Evolutionary conservation across 2,329 filamentous ascomycete genomes (phyloP), one percentile per base, ranked within the genome.

Genomic region (Xylaria hypoxylon): DNA sequence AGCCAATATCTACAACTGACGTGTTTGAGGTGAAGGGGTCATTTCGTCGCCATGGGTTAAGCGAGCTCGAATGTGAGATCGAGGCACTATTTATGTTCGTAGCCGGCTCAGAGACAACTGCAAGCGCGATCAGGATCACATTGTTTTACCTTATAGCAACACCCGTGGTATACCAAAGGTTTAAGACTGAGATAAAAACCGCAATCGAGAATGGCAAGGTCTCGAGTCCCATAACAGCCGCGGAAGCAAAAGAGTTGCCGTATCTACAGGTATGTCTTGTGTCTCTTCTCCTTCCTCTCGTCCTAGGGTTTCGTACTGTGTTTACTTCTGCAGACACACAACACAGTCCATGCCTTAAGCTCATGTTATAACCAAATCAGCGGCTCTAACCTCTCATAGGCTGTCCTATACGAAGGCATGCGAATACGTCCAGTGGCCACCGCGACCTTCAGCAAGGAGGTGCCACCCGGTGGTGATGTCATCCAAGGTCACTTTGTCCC

Each of bases 41-140:
- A 0, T 79, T 77, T 58, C 73, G 76, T 31, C 72, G 75, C 7
- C 70, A 77, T 35, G 78, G 78, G 3, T 65, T 79, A 15, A 71
- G 72, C 0, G 70, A 75, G 44, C 17, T 53, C 1, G 69, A 78
- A 61, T 77, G 75, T 40, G 73, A 77, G 35, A 72, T 71, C 0
- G 78, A 79, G 64, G 68, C 67, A 0, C 62, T 76, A 2, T 73
- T 79, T 38, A 70, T 72, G 67, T 72, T 76, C 19, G 52, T 72
- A 3, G 73, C 74, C 5, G 74, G 85, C 5, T 83, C 83, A 1
- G 85, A 87, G 66, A 86, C 84, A 15, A 85, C 84, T 0, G 80
- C 85, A 0, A 82, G 81, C 0, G 79, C 80, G 2, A 78, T 87
- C 5, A 80, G 83, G 1, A 76, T 79, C 38, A 84, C 80, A 2